A percentile compares a stretch with the other conserved stretches of the same genome.
These are phyloP conservation scores for Penicillium sp. DNA, from an alignment of 2,329 filamentous ascomycete species.

Conservation along the genomic window DNA sequence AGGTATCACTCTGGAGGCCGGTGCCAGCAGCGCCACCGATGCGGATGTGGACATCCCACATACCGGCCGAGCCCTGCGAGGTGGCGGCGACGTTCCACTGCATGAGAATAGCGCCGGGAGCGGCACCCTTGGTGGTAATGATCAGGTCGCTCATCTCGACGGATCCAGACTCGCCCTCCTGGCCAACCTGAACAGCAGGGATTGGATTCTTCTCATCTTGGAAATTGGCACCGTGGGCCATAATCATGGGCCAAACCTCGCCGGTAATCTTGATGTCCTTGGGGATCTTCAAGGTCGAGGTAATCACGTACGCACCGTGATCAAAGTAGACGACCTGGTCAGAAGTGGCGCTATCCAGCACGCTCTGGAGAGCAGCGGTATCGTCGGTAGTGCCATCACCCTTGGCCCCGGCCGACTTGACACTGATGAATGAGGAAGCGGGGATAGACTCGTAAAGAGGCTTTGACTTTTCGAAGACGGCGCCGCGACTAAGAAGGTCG, in stretches of 20 bases:
- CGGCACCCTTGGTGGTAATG: slow-evolving; percentile 79
- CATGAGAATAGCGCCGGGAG: slow-evolving; percentile 85
- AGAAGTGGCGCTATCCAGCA: slow-evolving; percentile 67
- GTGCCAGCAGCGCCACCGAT: slow-evolving; percentile 87
- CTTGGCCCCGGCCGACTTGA: slow-evolving; percentile 79
- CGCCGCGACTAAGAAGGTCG: slow-evolving; percentile 66
- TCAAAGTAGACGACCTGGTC: slow-evolving; percentile 68
- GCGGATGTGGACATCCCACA: slow-evolving; percentile 97
- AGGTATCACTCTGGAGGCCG: slow-evolving; percentile 76
- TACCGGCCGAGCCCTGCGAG: slow-evolving; percentile 68
- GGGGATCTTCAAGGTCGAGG: slow-evolving; percentile 62
- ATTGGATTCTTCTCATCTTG: slow-evolving; percentile 73
- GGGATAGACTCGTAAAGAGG: slow-evolving; percentile 78
- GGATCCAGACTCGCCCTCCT: slow-evolving; percentile 72
- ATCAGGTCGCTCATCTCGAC: slow-evolving; percentile 90
- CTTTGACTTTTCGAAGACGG: slow-evolving; percentile 80
- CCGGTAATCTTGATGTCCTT: slow-evolving; percentile 85
- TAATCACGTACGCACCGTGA: slow-evolving; percentile 66
- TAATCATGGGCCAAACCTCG: slow-evolving; percentile 87
- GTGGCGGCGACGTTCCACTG: slow-evolving; percentile 81
- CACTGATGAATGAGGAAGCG: slow-evolving; percentile 74
- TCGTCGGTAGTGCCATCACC: slow-evolving; percentile 89
- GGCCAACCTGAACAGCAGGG: slow-evolving; percentile 83
- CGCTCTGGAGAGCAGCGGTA: slow-evolving; percentile 77
- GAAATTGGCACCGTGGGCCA: slow-evolving; percentile 78